Base-by-base conservation (phyloP, 2,329 filamentous ascomycete species). In the Aspergillus sp. region DNA sequence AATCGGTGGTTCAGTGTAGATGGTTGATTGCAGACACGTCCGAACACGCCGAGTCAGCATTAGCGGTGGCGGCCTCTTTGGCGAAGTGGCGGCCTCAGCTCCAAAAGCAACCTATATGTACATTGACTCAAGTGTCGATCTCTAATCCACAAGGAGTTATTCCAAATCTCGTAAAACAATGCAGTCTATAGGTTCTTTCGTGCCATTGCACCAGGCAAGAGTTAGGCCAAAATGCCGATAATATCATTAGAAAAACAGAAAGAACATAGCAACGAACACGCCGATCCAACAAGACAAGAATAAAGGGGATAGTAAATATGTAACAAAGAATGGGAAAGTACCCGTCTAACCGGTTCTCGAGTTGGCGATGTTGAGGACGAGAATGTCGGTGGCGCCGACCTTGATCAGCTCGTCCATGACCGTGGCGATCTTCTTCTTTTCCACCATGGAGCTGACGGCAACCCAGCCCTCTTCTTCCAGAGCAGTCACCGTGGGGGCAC, bases 381-480 rank as follows among this genome's bases (percentile, higher is more conserved):
- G 72, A 58, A 97, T 91, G 71, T 97, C 92, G 49, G 85, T 84
- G 1, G 91, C 92, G 2, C 91, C 91, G 23, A 88, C 81, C 64
- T 81, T 83, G 29, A 81, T 85, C 67, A 96, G 71, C 62, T 89
- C 82, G 71, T 97, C 92, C 92, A 97, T 97, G 34, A 88, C 89
- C 5, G 84, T 78, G 2, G 91, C 91, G 66, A 96, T 88, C 65
- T 83, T 82, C 77, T 90, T 93, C 78, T 90, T 89, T 78, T 91
- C 86, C 5, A 96, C 92, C 93, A 97, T 97, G 46, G 87, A 86
- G 68, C 86, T 90, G 58, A 97, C 88, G n/a, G 93, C 92, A 32
- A 97, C 91, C 93, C 93, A 97, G 49, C 87, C 89, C 51, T 90
- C 85, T 67, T 90, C 88, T 61, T 97, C 93, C 3, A 99, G 80